Conservation (phyloP, 257 asterid species). For the Salvia rosmarinus region DNA sequence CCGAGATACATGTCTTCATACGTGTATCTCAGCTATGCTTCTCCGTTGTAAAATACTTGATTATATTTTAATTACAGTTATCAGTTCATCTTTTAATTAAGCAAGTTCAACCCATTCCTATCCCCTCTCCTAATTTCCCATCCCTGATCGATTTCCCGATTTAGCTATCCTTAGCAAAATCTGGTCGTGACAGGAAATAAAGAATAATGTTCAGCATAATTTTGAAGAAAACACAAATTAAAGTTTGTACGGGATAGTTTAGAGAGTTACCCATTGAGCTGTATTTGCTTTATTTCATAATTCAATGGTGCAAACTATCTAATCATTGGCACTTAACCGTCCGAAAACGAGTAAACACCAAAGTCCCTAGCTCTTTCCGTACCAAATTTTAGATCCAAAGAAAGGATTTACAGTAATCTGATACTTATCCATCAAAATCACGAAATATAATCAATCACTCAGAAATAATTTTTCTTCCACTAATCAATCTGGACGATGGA, state of each 20-base stretch:
- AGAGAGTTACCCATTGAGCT: not conserved
- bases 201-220: not conserved
- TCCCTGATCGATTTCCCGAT: too few species aligned
- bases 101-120: too few species aligned
- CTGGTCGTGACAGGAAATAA: too few species aligned
- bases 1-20: too few species aligned
- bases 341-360: not conserved
- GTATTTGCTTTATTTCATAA: not conserved
- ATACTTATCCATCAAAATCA: constrained; percentile 9
- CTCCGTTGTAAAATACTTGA: too few species aligned
- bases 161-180: too few species aligned
- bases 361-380: not conserved
- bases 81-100: too few species aligned
- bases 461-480: not conserved
- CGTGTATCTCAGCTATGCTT: too few species aligned
- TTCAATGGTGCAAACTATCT: not conserved
- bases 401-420: constrained; percentile 22
- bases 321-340: not conserved
- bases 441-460: constrained; percentile 11
- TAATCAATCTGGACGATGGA: constrained; percentile 11
- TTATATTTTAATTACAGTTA: too few species aligned
- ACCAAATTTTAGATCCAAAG: constrained; percentile 34
- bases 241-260: not conserved
- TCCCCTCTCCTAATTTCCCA: too few species aligned
- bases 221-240: not conserved